Evolutionary conservation across 495 filamentous ascomycete genomes (phyloP).

Genomic region (Aspergillus coremiiformis): DNA sequence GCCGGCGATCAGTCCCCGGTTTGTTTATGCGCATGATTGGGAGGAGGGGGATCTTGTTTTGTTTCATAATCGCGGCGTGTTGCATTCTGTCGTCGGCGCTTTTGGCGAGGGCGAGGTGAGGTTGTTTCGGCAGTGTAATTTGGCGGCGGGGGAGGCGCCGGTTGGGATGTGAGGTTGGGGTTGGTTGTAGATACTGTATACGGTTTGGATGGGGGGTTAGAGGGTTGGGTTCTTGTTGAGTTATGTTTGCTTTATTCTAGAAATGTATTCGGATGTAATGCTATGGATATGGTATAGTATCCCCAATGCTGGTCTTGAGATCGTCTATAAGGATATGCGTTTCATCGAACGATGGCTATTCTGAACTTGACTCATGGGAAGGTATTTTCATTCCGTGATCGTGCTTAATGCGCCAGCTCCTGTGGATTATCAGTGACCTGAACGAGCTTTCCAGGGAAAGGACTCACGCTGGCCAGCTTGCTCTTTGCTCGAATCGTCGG

Average conservation of each 20-base stretch:
- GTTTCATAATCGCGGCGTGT: slow-evolving; percentile 64
- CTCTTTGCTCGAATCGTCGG: slow-evolving; percentile 70
- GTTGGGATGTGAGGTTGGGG: background rate
- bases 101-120: slow-evolving; percentile 64
- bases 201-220: too few species aligned
- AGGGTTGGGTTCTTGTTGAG: too few species aligned
- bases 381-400: too few species aligned
- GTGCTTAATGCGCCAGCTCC: slow-evolving; percentile 30
- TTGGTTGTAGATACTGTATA: too few species aligned
- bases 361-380: too few species aligned
- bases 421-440: slow-evolving; percentile 11
- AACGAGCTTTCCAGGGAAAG: background rate
- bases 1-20: slow-evolving; percentile 58
- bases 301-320: too few species aligned
- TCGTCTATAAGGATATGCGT: too few species aligned
- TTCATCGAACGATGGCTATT: too few species aligned
- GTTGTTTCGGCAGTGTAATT: slow-evolving; percentile 68
- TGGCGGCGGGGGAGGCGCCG: slow-evolving; percentile 44
- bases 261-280: too few species aligned
- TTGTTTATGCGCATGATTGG: slow-evolving; percentile 70
- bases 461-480: slow-evolving; percentile 58
- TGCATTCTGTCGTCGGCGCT: slow-evolving; percentile 67
- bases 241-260: too few species aligned
- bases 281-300: too few species aligned
- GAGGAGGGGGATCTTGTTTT: slow-evolving; percentile 64